Evolutionary conservation across 2,329 filamentous ascomycete genomes (phyloP), one percentile per base, ranked within the genome.

Genomic region (Neocucurbitaria cava): DNA sequence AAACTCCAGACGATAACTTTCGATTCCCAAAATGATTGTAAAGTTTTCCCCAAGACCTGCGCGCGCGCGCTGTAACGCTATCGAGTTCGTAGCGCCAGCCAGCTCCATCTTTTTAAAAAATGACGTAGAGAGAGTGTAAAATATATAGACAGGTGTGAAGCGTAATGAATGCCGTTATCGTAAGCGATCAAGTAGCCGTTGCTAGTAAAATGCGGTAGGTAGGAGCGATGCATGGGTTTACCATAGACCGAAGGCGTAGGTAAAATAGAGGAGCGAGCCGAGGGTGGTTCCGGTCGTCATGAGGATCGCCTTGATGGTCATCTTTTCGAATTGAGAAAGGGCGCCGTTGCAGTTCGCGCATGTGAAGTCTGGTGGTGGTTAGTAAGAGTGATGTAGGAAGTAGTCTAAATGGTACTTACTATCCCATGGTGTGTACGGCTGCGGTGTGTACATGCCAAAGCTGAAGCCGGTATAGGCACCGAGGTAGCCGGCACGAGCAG

Each of bases 381-480:
- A 40, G 54, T 67, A 52, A 68, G 61, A 33, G 23, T 40, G 11
- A 28, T 13, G 23, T 1, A 13, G 9, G 15, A 24, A 21, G 3
- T 2, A 2, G 13, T 31, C 8, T 21, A 36, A 9, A 33, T 13
- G 1, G 11, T 49, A 66, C 81, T 69, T 76, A 85, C 83, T 77
- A 40, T 69, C 64, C 51, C 82, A 77, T 6, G 81, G 77, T 5
- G 78, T 80, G 67, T 84, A 82, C 3, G 77, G 52, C 71, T 84
- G 83, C 38, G 82, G 79, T 23, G 69, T 68, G 70, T 89, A 89
- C 83, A 89, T 87, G 56, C 84, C 87, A 65, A 89, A 89, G 5
- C 71, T 77, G 65, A 82, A 84, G 15, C 80, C 77, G 52, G 77
- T 79, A 65, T 77, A 82, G 2, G 79, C 76, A 15, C 75, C 78